A percentile compares a stretch with the other conserved stretches of the same genome.
phyloP scores from a whole-genome alignment of 345 rosid genomes.

The Euclidium syriacum region DNA sequence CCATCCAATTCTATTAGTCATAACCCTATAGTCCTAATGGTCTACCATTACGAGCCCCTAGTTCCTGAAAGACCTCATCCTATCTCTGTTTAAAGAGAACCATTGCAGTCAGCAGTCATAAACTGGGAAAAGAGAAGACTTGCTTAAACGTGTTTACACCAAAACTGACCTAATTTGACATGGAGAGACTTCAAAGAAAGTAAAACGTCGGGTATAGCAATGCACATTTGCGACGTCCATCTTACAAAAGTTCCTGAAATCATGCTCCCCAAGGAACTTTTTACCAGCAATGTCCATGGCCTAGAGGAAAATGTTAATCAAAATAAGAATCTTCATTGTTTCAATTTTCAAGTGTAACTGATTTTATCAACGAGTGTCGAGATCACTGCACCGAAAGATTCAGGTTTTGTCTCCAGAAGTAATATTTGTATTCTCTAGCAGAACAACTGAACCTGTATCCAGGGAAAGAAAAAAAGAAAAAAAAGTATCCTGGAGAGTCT shows the following conservation, averaged over 20 bases:
- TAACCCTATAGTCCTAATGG: not conserved
- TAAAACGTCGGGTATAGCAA: conserved; percentile 54
- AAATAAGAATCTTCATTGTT: conserved; percentile 5
- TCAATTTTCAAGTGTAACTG: not conserved
- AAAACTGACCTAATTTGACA: conserved; percentile 57
- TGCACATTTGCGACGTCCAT: conserved; percentile 94
- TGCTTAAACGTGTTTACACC: conserved; percentile 19
- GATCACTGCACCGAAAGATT: conserved; percentile 49
- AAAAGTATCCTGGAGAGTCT: not conserved
- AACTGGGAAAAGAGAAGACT: not conserved
- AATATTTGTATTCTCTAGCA: conserved; percentile 75
- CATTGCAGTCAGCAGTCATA: conserved; percentile 1
- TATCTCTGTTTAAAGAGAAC: not conserved
- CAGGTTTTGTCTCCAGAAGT: conserved; percentile 69
- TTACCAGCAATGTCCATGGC: conserved; percentile 79
- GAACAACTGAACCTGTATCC: conserved; percentile 78
- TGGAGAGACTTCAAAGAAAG: conserved; percentile 59
- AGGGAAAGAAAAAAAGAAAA: not conserved
- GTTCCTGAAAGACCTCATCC: not conserved
- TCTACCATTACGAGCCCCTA: not conserved
- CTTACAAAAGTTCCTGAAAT: conserved; percentile 92
- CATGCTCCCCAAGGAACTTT: conserved; percentile 84
- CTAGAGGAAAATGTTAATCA: conserved; percentile 33
- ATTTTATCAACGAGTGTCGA: conserved; percentile 11
- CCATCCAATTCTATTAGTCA: not conserved